Evolutionary conservation across 139 green algal genomes (phyloP), one percentile per base, ranked within the genome.

Genomic region (Chlorella sp.): DNA sequence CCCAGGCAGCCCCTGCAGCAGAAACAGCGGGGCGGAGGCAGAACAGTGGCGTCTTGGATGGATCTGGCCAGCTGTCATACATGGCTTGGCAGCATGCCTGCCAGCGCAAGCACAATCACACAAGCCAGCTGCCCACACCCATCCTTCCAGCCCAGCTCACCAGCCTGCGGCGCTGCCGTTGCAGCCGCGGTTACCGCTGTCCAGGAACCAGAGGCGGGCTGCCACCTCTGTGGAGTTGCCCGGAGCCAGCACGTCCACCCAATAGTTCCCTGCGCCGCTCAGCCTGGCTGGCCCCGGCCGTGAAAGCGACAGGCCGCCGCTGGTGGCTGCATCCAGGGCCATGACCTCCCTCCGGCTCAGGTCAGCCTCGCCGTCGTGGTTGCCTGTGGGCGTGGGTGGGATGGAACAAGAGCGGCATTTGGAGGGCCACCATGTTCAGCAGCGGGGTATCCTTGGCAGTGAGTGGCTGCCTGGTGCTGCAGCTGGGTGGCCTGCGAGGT

Each of bases 151-250:
- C n/a, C 64, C n/a, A 54, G 2, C 85, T 51, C 80, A 89, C 85
- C 77, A 89, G 58, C 85, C 85, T 34, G 38, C 54, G 1, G 36
- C 38, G 44, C 72, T 26, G 14, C 64, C 44, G 26, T 54, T 46
- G 44, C 85, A 89, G 54, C 80, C 85, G 48, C 48, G n/a, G 62
- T 70, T 56, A 24, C 46, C 51, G 19, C 69, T 83, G 74, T 89
- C 85, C 43, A 89, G 73, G 64, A 89, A 81, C 85, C 85, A 89
- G 11, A 89, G 72, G 79, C 85, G 85, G 24, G 80, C 78, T 17
- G 85, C 79, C 38, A 80, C 74, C 36, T 56, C 9, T 9, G 14
- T 24, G 20, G 40, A 43, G 2, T 41, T 34, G 36, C 48, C 58
- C 2, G 32, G 3, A 26, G 58, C 78, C 32, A 60, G 14, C 32